These are phyloP conservation scores for Priceomyces castillae DNA, from an alignment of 805 yeast species.

Conservation along the genomic window DNA sequence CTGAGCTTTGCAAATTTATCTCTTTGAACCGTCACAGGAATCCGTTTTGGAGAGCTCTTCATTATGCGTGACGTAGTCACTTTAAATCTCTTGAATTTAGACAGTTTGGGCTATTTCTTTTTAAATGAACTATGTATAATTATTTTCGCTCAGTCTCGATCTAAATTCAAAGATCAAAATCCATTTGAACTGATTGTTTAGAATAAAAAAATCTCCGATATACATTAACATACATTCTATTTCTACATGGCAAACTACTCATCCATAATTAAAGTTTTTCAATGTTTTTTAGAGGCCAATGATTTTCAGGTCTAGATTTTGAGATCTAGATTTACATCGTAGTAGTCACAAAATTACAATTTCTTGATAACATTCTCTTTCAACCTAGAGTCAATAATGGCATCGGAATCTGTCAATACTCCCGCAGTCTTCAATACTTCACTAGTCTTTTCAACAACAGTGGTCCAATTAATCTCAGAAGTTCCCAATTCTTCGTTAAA, in stretches of 20 bases:
- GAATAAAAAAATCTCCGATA: no score
- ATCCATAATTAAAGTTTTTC: no score
- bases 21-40: slow-evolving; percentile 3
- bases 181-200: no score
- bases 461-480: slow-evolving; percentile 44
- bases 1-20: slow-evolving; percentile 4
- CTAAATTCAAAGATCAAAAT: no score
- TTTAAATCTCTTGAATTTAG: neutral
- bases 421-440: slow-evolving; percentile 61
- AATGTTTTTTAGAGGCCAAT: no score
- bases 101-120: neutral
- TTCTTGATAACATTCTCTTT: slow-evolving; percentile 15
- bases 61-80: neutral
- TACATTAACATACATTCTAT: no score
- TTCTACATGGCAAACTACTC: no score
- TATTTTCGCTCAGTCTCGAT: no score
- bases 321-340: no score
- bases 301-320: no score
- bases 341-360: neutral
- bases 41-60: neutral
- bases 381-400: slow-evolving; percentile 26
- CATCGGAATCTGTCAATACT: slow-evolving; percentile 41
- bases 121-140: no score
- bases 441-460: slow-evolving; percentile 54
- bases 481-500: slow-evolving; percentile 48